A percentile compares a stretch with the other conserved stretches of the same genome.
Evolutionary conservation across 2,329 filamentous ascomycete species (phyloP).

Genomic region (Lachnellula arida): DNA sequence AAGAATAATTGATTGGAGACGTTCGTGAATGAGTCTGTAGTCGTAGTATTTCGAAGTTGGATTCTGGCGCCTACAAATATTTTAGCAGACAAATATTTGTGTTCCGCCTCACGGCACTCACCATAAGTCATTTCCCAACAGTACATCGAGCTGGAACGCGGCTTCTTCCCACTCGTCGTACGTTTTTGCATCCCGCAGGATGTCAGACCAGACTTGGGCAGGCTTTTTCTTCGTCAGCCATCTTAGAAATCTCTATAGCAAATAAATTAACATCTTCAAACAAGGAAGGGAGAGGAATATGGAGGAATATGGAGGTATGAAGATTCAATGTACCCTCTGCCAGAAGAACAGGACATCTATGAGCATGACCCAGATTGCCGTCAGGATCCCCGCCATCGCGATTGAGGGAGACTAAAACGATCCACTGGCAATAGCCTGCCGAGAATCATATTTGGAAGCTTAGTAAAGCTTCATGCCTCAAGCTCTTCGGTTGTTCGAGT

Average conservation of each 20-base stretch:
- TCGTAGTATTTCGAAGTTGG: slow-evolving; percentile 79
- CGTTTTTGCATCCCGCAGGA: slow-evolving; percentile 59
- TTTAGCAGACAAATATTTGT: slow-evolving; percentile 7
- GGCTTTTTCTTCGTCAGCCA: slow-evolving; percentile 65
- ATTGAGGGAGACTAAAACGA: neutral
- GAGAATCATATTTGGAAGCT: neutral
- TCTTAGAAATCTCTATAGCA: slow-evolving; percentile 55
- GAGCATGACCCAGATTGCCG: slow-evolving; percentile 52
- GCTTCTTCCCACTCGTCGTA: slow-evolving; percentile 86
- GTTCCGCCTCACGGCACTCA: slow-evolving; percentile 33
- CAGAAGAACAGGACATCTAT: slow-evolving; percentile 59
- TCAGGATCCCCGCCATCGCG: slow-evolving; percentile 27
- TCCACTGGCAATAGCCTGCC: neutral
- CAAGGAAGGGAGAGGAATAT: neutral
- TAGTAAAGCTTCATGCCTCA: neutral
- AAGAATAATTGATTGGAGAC: slow-evolving; percentile 64
- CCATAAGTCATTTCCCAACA: slow-evolving; percentile 79
- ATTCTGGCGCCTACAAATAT: slow-evolving; percentile 66
- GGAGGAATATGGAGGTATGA: neutral
- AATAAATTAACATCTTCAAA: slow-evolving; percentile 2
- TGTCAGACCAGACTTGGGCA: slow-evolving; percentile 60
- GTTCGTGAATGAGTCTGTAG: slow-evolving; percentile 75
- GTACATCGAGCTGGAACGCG: slow-evolving; percentile 77
- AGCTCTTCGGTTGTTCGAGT: neutral
- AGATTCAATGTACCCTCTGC: slow-evolving; percentile 38